phyloP scores from a whole-genome alignment of 192 early-diverging fungal genomes.

The Entophlyctis luteolus region DNA sequence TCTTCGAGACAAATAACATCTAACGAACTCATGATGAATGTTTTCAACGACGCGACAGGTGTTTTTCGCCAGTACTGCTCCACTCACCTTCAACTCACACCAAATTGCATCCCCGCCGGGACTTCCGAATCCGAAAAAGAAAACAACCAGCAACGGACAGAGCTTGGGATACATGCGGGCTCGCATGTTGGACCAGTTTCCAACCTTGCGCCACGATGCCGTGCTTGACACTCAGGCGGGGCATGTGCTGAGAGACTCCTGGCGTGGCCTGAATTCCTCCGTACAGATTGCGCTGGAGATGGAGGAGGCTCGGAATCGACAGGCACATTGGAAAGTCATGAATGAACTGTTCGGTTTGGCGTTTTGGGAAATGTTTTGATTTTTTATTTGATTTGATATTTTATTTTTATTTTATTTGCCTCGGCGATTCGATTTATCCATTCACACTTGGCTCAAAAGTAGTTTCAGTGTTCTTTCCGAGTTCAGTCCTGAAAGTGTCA shows the following conservation, averaged over 20 bases:
- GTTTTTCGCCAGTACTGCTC: slow-evolving; percentile 58
- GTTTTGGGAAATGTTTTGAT: slow-evolving; percentile 57
- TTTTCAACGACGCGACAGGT: slow-evolving; percentile 41
- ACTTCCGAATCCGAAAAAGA: background rate
- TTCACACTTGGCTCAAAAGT: too few species aligned
- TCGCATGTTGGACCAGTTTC: slow-evolving; percentile 50
- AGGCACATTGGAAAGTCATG: slow-evolving; percentile 74
- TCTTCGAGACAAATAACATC: background rate
- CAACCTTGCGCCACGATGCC: slow-evolving; percentile 8
- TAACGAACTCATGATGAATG: too few species aligned
- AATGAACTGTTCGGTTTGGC: slow-evolving; percentile 59
- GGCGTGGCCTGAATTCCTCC: slow-evolving; percentile 58
- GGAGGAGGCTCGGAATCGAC: slow-evolving; percentile 55
- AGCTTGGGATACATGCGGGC: slow-evolving; percentile 41
- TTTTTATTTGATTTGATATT: background rate
- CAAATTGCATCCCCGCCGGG: slow-evolving; percentile 30
- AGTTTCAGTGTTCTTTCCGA: too few species aligned
- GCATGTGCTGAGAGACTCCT: slow-evolving; percentile 32
- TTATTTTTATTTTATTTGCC: background rate
- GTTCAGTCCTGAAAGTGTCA: too few species aligned
- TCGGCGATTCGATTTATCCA: too few species aligned
- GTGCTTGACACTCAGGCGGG: background rate
- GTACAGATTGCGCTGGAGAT: slow-evolving; percentile 57
- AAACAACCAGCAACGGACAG: slow-evolving; percentile 18
- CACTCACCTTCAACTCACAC: slow-evolving; percentile 44